These are phyloP conservation scores for Mycosphaerelloides madeirae DNA, from an alignment of 2,329 filamentous ascomycete genomes.

Conservation along the genomic window DNA sequence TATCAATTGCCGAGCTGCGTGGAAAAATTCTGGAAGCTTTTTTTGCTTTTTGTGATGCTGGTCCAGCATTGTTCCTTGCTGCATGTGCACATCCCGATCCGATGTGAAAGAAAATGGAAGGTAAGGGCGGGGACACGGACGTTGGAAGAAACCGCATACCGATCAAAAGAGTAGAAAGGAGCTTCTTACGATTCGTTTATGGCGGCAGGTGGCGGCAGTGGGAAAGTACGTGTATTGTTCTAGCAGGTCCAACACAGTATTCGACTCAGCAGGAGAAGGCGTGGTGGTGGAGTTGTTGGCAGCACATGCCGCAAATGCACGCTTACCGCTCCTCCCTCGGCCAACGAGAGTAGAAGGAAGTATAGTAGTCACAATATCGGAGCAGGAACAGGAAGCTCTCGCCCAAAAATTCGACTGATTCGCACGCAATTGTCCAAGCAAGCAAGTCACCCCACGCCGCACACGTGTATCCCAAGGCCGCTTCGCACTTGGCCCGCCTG, in stretches of 20 bases:
- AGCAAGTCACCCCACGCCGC: neutral
- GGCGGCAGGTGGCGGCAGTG: too few species aligned
- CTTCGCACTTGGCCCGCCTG: neutral
- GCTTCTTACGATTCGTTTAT: too few species aligned
- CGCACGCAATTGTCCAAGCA: neutral
- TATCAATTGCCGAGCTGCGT: slow-evolving; percentile 1
- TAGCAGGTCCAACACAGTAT: neutral
- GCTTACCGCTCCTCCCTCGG: neutral
- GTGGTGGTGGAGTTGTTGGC: neutral
- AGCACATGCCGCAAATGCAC: neutral
- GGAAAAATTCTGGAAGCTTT: slow-evolving; percentile 3
- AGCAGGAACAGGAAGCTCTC: neutral
- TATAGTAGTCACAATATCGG: too few species aligned
- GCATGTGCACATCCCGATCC: too few species aligned
- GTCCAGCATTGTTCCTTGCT: neutral
- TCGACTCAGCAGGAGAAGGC: neutral
- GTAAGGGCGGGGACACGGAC: too few species aligned
- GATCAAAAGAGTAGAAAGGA: too few species aligned
- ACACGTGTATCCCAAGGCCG: neutral
- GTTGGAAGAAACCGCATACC: too few species aligned
- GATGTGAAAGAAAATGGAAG: too few species aligned
- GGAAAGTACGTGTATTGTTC: neutral
- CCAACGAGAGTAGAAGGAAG: neutral
- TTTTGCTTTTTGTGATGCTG: neutral
- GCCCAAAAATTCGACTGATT: neutral